Base-by-base conservation (phyloP, 2,329 filamentous ascomycete genomes). In the Exophiala alcalophila region DNA sequence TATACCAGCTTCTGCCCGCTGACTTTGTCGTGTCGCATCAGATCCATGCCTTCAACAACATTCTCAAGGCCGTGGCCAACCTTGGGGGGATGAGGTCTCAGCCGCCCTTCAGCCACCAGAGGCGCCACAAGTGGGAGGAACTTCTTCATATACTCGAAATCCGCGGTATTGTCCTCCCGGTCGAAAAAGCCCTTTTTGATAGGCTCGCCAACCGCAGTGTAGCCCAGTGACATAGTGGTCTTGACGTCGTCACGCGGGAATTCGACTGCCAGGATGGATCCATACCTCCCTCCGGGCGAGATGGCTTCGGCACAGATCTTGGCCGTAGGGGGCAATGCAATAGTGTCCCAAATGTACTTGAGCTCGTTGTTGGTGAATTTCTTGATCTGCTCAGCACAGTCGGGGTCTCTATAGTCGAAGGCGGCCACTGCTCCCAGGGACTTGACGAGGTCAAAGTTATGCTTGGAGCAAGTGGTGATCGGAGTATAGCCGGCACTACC, bases 1-100 rank as follows among this genome's bases (percentile, higher is more conserved):
- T 73, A 74, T 14, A 74, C 70, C 50, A 75, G 48, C 60, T 75
- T 75, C 50, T 61, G 57, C 9, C 68, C 70, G 48, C 66, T 71
- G 25, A 74, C 66, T 53, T 68, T 71, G 4, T 64, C 65, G 21
- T 67, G 55, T 57, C 60, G 68, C 51, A 75, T 46, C 35, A 64
- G 47, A 40, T 72, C 56, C 42, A 74, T 26, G 1, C 71, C 72
- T 7, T 68, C 67, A 24, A 70, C 48, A 10, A 74, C 62, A 18
- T 65, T 68, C 40, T 67, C 56, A 38, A 76, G 55, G 1, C 73
- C 72, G n/a, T 63, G 63, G 27, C 59, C 44, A 10, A 72, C 61
- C 49, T 64, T 61, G 12, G 59, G 50, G 21, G 64, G 67, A 59
- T 74, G 72, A 10, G 61, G 54, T 56, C 65, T 65, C 26, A 75